Evolutionary conservation across 1,139 yeast species (phyloP), one percentile per base, ranked within the genome.

Genomic region (Komagataea norvegica): DNA sequence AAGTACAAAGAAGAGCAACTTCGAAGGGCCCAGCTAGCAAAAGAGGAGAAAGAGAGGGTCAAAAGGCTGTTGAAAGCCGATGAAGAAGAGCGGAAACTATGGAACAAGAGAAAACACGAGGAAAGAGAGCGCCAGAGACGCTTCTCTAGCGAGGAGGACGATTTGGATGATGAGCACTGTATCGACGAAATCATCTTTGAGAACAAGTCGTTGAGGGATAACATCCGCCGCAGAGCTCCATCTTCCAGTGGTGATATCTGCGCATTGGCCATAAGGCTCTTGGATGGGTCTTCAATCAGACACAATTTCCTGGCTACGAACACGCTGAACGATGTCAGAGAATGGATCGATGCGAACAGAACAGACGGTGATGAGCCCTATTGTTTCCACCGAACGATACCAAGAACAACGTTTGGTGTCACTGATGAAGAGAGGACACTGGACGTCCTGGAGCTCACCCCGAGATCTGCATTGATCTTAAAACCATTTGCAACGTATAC

Each of bases 391-490:
- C 64, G 72, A 47, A 64, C 65, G 22, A 59, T 70, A 24, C 74
- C 74, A n/a, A 60, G 69, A 23, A 47, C 53, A 13, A 60, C 67
- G 1, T 72, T 68, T 45, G 61, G 70, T 3, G 74, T 70, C 11
- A 64, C 68, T 8, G 81, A 79, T 37, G 88, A 81, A 51, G 64
- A 67, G 39, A 55, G 55, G 35, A 57, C 73, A 4, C 62, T 83
- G 31, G 54, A 50, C 18, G 68, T 64, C 5, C 62, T 83, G 34
- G 74, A 69, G 8, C 62, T 83, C 40, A 61, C 70, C 11, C 91
- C 93, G 2, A 65, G 89, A 37, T 77, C 87, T 11, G 84, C 80
- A 0, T 59, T 83, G 33, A 74, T 79, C 26, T 62, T 83, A 44
- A 78, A 79, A 50, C 85, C 86, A 0, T 56, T 54, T 13, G 37